Base-by-base conservation (phyloP, 1,284 basidiomycete species). In the Ceratobasidium sp. region DNA sequence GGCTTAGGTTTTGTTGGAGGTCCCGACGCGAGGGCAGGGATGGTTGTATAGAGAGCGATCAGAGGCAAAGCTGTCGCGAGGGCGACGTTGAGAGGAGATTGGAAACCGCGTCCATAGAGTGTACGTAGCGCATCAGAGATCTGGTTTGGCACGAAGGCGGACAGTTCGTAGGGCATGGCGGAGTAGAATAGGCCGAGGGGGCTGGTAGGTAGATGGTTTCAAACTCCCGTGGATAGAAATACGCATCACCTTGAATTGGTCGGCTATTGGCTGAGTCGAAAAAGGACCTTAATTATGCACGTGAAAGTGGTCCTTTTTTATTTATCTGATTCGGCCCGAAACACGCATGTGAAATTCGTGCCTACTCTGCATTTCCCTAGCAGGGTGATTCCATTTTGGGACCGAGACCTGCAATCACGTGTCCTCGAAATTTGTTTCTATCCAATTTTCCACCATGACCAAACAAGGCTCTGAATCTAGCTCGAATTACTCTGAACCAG, bases 11-110 rank as follows among this genome's bases (percentile, higher is more conserved):
- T 70, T 1, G 53, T 30, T 39, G 43, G 16, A 21, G 34, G 28
- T 6, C 53, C 67, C 23, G 67, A 59, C 4, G 67, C 45, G n/a
- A 70, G 67, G 23, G 48, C 21, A 21, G 67, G 67, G 12, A 70
- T n/a, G 12, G 67, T 50, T 2, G 53, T 45, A 28, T 70, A 70
- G n/a, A 70, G 55, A 1, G 53, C 41, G 26, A 70, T 58, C 30
- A 70, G 32, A 23, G 67, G 55, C n/a, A 70, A 59, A 23, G 67
- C 67, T 14, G 67, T 50, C 32, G 55, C 67, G 9, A 70, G 67
- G 18, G 55, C 67, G 55, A 70, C 30, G 18, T 58, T 58, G 43
- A 70, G 53, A 34, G 67, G 67, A 16, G 67, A 70, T 32, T 70
- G 53, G 43, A 70, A 70, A 26, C 67, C 67, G 18, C 67, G 53